Conservation (phyloP, 2,329 filamentous ascomycete genomes). For the Xylariaceae sp. region DNA sequence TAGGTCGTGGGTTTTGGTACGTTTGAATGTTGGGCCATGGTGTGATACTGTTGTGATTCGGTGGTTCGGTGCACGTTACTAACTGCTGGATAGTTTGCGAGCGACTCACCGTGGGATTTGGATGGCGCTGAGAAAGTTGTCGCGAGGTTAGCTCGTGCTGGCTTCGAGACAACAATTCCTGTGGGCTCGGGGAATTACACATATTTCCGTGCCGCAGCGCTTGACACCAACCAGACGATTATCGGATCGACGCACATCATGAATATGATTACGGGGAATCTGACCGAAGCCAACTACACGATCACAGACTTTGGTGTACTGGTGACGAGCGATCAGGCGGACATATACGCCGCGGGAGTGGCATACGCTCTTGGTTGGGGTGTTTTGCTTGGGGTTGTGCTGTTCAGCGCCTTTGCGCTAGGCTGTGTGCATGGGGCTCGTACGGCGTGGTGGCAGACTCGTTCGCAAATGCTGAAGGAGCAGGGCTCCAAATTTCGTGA, state of each 20-base stretch:
- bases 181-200: not conserved
- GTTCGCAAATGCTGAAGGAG: too few relatives aligned
- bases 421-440: too few relatives aligned
- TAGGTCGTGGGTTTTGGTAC: conserved; percentile 12
- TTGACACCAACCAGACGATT: conserved; percentile 9
- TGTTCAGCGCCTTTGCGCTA: too few relatives aligned
- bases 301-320: not conserved
- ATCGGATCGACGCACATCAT: conserved; percentile 14
- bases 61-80: too few relatives aligned
- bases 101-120: conserved; percentile 4
- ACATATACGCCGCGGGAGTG: too few relatives aligned
- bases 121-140: conserved; percentile 10
- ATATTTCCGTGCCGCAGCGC: conserved; percentile 12
- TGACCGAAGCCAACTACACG: not conserved
- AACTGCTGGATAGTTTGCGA: conserved; percentile 3
- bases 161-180: conserved; percentile 9
- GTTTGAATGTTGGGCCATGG: too few relatives aligned
- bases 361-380: too few relatives aligned
- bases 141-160: conserved; percentile 3
- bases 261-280: conserved; percentile 1
- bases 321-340: too few relatives aligned
- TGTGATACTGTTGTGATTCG: too few relatives aligned
- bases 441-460: too few relatives aligned
- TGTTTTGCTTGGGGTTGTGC: too few relatives aligned
- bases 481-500: too few relatives aligned